These are phyloP conservation scores for Psidium friedrichsthalianum DNA, from an alignment of 345 rosid species.

Conservation along the genomic window DNA sequence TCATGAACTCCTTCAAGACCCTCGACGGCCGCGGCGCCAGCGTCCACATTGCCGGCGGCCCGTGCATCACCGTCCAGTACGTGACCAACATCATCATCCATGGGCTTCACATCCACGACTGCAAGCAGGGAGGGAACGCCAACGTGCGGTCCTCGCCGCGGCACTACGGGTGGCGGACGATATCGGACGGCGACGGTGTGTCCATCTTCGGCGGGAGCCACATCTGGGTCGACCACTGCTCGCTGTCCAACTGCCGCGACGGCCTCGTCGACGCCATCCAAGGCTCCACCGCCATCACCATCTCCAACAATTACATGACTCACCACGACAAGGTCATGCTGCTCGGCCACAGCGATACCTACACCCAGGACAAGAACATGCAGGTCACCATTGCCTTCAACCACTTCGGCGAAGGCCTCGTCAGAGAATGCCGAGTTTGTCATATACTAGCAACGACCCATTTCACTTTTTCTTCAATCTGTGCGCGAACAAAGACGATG, in stretches of 20 bases:
- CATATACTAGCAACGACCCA: background rate
- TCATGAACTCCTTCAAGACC: conserved; percentile 80
- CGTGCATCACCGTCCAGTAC: conserved; percentile 70
- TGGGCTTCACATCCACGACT: conserved; percentile 66
- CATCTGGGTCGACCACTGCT: conserved; percentile 77
- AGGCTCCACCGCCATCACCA: conserved; percentile 68
- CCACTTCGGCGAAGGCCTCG: conserved; percentile 84
- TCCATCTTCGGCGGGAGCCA: conserved; percentile 78
- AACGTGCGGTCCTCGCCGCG: conserved; percentile 53
- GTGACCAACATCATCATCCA: conserved; percentile 69
- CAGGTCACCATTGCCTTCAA: conserved; percentile 80
- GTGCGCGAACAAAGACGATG: background rate
- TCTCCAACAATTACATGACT: conserved; percentile 70
- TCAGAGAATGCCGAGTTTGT: conserved; percentile 19
- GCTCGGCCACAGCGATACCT: conserved; percentile 65
- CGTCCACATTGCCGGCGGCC: conserved; percentile 80
- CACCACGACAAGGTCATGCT: conserved; percentile 82
- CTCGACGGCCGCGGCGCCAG: conserved; percentile 72
- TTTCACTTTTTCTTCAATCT: background rate
- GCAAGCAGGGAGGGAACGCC: conserved; percentile 79
- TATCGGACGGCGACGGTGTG: conserved; percentile 79
- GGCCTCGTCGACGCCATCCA: conserved; percentile 66
- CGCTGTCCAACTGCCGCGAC: conserved; percentile 58
- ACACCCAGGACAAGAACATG: conserved; percentile 63
- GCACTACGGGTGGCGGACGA: conserved; percentile 58